Evolutionary conservation across 2,329 filamentous ascomycete genomes (phyloP).

Genomic region (Hysterium pulicare): DNA sequence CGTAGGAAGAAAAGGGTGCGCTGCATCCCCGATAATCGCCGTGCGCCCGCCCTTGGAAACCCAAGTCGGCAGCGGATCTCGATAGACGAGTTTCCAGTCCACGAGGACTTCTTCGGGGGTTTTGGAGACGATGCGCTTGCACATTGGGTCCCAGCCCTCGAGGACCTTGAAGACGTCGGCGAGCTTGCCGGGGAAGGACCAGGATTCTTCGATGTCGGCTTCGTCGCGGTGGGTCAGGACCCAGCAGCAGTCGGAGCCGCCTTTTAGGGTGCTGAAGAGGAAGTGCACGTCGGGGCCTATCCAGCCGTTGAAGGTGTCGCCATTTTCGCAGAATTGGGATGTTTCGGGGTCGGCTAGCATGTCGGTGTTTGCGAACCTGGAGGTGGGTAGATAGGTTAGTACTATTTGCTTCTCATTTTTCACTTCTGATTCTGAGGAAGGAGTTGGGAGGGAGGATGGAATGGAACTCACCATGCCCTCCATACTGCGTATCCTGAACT

Average conservation of each 20-base stretch:
- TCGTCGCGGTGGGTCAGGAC: constrained; percentile 35
- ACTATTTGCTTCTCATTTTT: no score
- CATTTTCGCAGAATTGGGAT: constrained; percentile 35
- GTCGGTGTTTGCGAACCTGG: constrained; percentile 30
- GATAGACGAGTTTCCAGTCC: constrained; percentile 56
- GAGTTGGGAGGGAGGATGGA: neutral
- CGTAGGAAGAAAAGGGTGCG: constrained; percentile 54
- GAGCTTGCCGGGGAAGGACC: constrained; percentile 34
- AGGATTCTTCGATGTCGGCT: constrained; percentile 34
- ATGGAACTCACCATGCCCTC: constrained; percentile 39
- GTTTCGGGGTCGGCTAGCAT: constrained; percentile 39
- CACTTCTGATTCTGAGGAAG: no score
- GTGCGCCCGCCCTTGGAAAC: constrained; percentile 47
- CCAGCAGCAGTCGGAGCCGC: constrained; percentile 36
- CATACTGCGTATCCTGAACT: constrained; percentile 54
- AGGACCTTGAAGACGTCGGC: constrained; percentile 31
- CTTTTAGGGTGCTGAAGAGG: constrained; percentile 36
- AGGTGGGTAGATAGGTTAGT: no score
- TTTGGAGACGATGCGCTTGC: constrained; percentile 32
- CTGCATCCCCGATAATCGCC: constrained; percentile 52
- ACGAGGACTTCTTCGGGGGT: constrained; percentile 39
- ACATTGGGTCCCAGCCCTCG: constrained; percentile 32
- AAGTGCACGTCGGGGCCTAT: constrained; percentile 39
- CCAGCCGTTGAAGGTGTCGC: constrained; percentile 38
- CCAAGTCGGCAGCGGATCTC: constrained; percentile 53